Evolutionary conservation across 2,329 filamentous ascomycete genomes (phyloP), one percentile per base, ranked within the genome.

Genomic region (Microsporum audouinii): DNA sequence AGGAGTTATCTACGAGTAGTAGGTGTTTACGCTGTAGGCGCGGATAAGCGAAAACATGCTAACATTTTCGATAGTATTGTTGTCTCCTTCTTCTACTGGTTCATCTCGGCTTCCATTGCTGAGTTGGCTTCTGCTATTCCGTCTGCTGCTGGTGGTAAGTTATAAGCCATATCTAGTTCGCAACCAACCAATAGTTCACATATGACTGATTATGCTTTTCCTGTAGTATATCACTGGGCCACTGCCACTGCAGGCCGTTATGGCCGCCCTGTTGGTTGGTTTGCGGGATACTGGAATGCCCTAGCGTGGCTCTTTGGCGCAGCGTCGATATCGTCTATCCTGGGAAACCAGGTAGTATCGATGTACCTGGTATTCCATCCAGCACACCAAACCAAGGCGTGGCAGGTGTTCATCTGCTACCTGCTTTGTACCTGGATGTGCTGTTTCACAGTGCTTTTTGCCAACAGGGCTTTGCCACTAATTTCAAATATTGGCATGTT

Each of bases 1-100:
- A 0, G 83, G 83, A 12, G 80, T 84, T 0, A 72, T 86, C 1
- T 86, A 85, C 70, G 84, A 85, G 71, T 84, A 86, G 73, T 75
- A 70, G 62, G 68, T 60, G 34, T 8, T 12, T 34, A 3, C 49
- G 39, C 39, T n/a, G 57, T 14, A n/a, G 3, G 8, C 55, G 23
- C 45, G 38, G 27, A 58, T 63, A 68, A 63, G 72, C 63, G 36
- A 51, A 29, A 5, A 29, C 2, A 31, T 55, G 51, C 6, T 55
- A 55, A 55, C 17, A 5, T 57, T 31, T 33, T 2, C 12, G 27
- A 58, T 41, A 76, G 73, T 27, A 75, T 78, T 34, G 74, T 70
- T 1, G 76, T 76, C 5, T 76, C 76, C 1, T 60, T 77, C 31
- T 84, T 81, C 65, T 85, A 85, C 72, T 82, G 80, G 75, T 71